A percentile compares a stretch with the other conserved stretches of the same genome.
Conservation (phyloP, 495 filamentous ascomycete genomes). For the Aspergillus hancockii region DNA sequence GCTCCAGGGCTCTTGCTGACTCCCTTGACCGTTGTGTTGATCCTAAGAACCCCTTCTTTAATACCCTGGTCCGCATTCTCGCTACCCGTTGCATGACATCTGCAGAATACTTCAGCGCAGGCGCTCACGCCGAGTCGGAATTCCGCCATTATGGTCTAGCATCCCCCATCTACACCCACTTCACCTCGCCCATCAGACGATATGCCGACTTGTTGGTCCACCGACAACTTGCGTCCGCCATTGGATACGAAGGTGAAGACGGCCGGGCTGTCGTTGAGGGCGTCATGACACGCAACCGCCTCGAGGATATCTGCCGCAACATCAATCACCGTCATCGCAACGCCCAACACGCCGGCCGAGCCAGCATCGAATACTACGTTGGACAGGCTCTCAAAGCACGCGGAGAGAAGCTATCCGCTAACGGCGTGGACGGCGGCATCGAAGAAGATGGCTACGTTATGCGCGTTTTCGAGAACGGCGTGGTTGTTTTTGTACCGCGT, state of each 20-base stretch:
- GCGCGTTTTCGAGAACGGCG: conserved; percentile 94
- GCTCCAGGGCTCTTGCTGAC: conserved; percentile 85
- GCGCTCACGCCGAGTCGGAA: conserved; percentile 86
- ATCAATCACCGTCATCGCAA: conserved; percentile 97
- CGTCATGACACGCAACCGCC: conserved; percentile 68
- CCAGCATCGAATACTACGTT: conserved; percentile 95
- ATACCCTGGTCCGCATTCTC: conserved; percentile 94
- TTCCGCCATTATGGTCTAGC: conserved; percentile 97
- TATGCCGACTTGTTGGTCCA: conserved; percentile 95
- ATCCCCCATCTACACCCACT: conserved; percentile 96
- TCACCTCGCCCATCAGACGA: conserved; percentile 93
- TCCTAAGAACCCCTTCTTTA: conserved; percentile 89
- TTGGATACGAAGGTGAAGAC: conserved; percentile 74
- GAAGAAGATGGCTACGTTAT: conserved; percentile 94
- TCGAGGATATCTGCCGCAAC: conserved; percentile 94
- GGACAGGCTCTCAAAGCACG: conserved; percentile 90
- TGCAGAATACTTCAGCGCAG: conserved; percentile 95
- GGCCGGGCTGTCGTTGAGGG: conserved; percentile 65
- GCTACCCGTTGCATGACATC: conserved; percentile 99
- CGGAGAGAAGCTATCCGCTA: conserved; percentile 51
- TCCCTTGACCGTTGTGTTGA: conserved; percentile 86
- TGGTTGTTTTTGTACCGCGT: conserved; percentile 90
- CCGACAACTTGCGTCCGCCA: conserved; percentile 90
- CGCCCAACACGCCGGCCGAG: conserved; percentile 90
- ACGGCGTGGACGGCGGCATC: conserved; percentile 43